Base-by-base conservation (phyloP, 139 green algal genomes). In the Closterium sp. region DNA sequence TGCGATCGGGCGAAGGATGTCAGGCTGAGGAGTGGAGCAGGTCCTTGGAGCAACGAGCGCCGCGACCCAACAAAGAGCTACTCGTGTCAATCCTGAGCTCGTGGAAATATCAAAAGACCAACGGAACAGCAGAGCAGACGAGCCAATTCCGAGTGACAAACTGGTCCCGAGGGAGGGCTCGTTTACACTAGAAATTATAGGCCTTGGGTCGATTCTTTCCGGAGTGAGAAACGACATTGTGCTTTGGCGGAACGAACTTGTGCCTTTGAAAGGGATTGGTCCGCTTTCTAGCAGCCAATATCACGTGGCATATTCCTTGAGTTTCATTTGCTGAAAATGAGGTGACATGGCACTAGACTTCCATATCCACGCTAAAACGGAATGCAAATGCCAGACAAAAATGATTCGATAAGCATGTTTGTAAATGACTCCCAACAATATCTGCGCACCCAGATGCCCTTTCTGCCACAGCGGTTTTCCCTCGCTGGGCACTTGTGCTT, bases 401-500 rank as follows among this genome's bases (percentile, higher is more conserved):
- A 38, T 3, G 32, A 3, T 38, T 38, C 3, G 2, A 38, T 38
- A 3, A 38, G 32, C 32, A 38, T 38, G 32, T 38, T 38, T 7
- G 2, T 38, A 38, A 38, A 38, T 3, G 32, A 38, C 3, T 38
- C 32, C 32, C 17, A 93, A 87, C 31, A 95, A 91, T 22, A 93
- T 86, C 29, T 95, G 89, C 0, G 45, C 50, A 4, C 91, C 92
- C 85, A 95, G 93, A n/a, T 88, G 86, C 28, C 86, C 95, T 7
- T 94, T 62, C 42, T 92, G 31, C n/a, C 88, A 89, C 38, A 89
- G 92, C 9, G 95, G 89, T 31, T 95, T 95, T 29, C 88, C 45
- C 28, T 31, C 95, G 85, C 97, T 94, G 88, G 88, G 91, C 11
- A 95, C 50, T 28, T 93, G 89, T 1, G 87, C 93, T 70, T 92